Evolutionary conservation across 345 rosid genomes (phyloP), one percentile per base, ranked within the genome.

Genomic region (Raphanus raphanistrum): DNA sequence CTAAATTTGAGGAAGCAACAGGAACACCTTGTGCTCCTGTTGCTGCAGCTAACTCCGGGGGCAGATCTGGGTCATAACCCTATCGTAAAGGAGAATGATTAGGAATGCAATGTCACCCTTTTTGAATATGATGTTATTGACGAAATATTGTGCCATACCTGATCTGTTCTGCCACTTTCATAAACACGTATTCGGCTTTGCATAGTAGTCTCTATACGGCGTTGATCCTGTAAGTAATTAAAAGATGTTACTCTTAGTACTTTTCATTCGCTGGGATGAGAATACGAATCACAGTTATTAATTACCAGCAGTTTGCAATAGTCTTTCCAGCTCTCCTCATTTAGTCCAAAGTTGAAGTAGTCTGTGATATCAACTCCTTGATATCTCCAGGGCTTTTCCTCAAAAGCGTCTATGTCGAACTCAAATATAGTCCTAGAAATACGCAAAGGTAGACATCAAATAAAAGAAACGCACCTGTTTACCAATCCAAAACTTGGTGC

Each of bases 1-100:
- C 88, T 73, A 84, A 43, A 85, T 80, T 88, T 68, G 84, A 79
- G 86, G 77, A 83, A 60, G 78, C 95, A 84, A 79, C 84, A 70
- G 87, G 71, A 82, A 71, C 78, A 80, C 86, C 98, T 82, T 85
- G 94, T 17, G 82, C 76, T 9, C 97, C 96, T 38, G 96, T 79
- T 31, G 98, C 99, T 74, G 97, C 99, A 71, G 93, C 99, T 78
- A 96, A 86, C 85, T 96, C 99, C 48, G 98, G 98, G 41, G 99
- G 99, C 72, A 96, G 79, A 81, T 96, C 98, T 48, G 98, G 99
- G 87, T 96, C 99, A 66, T 84, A 96, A 58, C 89, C 94, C 99
- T 96, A 76, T 68, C 71, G 80, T 63, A 65, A 35, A 70, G 60
- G 48, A 70, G 65, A 67, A 43, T 6, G 72, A 38, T 73, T 65